Evolutionary conservation across 2,329 filamentous ascomycete species (phyloP), one percentile per base, ranked within the genome.

Genomic region (Clarireedia monteithiana): DNA sequence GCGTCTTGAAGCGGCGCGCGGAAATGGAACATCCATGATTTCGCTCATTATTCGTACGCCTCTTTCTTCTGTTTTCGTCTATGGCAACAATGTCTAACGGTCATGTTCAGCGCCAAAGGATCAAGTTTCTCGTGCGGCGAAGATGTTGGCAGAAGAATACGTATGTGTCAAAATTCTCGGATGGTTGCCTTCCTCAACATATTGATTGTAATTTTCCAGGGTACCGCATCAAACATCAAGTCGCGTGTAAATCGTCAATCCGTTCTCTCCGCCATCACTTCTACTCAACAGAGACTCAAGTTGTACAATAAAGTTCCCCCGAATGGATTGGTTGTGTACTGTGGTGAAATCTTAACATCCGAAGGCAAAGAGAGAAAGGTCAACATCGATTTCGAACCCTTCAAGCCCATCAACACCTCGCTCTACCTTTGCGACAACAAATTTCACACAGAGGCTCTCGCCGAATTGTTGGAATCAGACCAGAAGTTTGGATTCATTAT

Each of bases 111-210:
- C 94, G 59, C 94, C 94, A 66, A 99, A 99, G 84, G 91, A 96
- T 74, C 94, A 99, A 77, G 83, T 99, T 62, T 97, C 94, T 47
- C 87, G 91, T 69, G 88, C 89, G 55, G 89, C 94, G 59, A 97
- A 97, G 83, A 99, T 99, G 94, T 88, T 99, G 86, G 95, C 95
- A 79, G 94, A 99, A 96, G 91, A 96, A 89, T 96, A 94, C 72
- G 89, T 94, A 82, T 64, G 88, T 77, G 40, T 6, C 17, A 24
- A 24, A 26, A 45, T 23, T 54, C 45, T 48, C 14, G 48, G 24
- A 57, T 26, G 48, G 48, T 49, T 55, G 60, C 53, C 51, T 48
- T 50, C 44, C 24, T 44, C 23, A 24, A 36, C 23, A 50, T 55
- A 34, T 44, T 55, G 15, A 55, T 40, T 50, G 7, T 6, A 36